These are phyloP conservation scores for Histomonas meleagridis DNA, from an alignment of 208 protist genomes.

Conservation along the genomic window DNA sequence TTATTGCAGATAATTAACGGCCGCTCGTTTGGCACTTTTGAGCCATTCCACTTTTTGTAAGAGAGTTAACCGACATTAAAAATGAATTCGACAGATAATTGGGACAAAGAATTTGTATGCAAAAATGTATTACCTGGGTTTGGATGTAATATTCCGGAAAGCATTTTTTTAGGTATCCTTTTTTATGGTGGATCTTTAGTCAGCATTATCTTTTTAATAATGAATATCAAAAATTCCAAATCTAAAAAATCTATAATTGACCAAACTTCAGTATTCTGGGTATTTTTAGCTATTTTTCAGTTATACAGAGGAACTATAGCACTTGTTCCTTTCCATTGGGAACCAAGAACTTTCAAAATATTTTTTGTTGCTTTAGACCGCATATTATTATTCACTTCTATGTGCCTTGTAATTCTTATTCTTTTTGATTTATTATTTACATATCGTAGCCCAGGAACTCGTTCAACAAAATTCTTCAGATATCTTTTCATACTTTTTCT, in stretches of 20 bases:
- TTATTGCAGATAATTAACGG: too few species aligned
- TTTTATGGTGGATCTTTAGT: not conserved
- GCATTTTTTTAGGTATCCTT: not conserved
- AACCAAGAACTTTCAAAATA: not conserved
- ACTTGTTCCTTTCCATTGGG: not conserved
- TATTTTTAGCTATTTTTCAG: not conserved
- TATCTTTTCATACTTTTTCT: not conserved
- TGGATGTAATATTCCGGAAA: not conserved
- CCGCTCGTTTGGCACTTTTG: too few species aligned
- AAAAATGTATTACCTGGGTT: not conserved
- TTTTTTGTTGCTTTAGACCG: not conserved
- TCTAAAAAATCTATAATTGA: not conserved
- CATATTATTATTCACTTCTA: not conserved
- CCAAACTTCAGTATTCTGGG: not conserved
- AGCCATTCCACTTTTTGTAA: too few species aligned
- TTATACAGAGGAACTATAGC: not conserved
- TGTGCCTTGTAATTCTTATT: constrained; percentile 9
- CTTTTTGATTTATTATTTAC: not conserved
- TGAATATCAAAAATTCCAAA: not conserved
- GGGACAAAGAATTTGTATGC: not conserved
- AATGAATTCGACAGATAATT: too few species aligned
- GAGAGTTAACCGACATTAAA: too few species aligned
- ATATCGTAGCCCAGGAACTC: not conserved
- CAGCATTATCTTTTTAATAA: not conserved
- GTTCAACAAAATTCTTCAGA: not conserved